Percentiles rank a stretch among this genome's conserved stretches.
Evolutionary conservation across 2,329 filamentous ascomycete genomes (phyloP).

Genomic region (Daldinia eschscholtzii): DNA sequence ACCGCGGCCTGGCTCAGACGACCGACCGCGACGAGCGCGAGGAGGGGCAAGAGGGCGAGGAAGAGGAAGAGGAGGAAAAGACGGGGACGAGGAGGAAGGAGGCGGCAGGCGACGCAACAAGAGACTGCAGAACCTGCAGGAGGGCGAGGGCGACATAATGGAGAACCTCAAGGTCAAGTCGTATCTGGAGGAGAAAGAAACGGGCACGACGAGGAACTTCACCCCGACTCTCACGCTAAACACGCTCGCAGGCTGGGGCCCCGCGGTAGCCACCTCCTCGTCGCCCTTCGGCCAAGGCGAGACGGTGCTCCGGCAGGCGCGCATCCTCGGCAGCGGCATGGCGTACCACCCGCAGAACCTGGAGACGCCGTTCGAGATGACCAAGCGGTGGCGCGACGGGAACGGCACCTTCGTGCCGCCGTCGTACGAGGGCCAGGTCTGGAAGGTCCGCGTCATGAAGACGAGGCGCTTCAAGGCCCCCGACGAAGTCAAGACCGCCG

Average conservation of each 20-base stretch:
- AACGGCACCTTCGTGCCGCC: constrained; percentile 57
- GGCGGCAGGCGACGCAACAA: not conserved
- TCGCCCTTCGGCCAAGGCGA: constrained; percentile 52
- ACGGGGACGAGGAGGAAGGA: constrained; percentile 14
- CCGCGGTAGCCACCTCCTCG: constrained; percentile 53
- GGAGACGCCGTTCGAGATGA: constrained; percentile 44
- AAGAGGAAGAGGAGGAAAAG: not conserved
- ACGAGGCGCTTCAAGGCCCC: constrained; percentile 40
- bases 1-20: constrained; percentile 3
- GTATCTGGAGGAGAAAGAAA: constrained; percentile 48
- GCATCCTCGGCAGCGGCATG: constrained; percentile 56
- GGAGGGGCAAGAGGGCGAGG: constrained; percentile 1
- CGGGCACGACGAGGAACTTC: constrained; percentile 51
- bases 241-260: constrained; percentile 56
- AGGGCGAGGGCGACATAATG: constrained; percentile 16
- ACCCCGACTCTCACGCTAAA: constrained; percentile 51
- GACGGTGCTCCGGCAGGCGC: constrained; percentile 55
- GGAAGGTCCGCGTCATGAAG: constrained; percentile 12
- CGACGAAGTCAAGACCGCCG: constrained; percentile 47
- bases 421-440: constrained; percentile 14
- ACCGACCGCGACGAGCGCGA: constrained; percentile 28
- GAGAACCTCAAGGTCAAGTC: constrained; percentile 44
- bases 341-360: constrained; percentile 50
- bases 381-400: constrained; percentile 44
- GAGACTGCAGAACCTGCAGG: constrained; percentile 19